Evolutionary conservation across 768 basidiomycete species (phyloP).

Genomic region (Panellus pusillus): DNA sequence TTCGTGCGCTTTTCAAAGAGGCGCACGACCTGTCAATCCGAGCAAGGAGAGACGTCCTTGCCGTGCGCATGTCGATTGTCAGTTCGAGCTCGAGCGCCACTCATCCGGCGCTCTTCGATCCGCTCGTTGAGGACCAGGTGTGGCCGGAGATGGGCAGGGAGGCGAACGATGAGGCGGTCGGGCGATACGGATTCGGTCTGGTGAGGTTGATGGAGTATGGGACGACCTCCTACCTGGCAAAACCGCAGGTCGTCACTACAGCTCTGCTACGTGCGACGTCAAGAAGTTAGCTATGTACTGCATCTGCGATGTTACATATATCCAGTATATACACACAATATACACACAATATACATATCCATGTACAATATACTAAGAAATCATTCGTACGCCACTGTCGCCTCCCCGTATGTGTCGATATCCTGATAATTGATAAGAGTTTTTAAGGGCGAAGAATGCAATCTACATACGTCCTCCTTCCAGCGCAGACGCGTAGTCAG

Average conservation of each 20-base stretch:
- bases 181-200: not conserved
- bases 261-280: slow-evolving; percentile 2
- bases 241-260: slow-evolving; percentile 2
- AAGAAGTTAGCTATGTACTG: not conserved
- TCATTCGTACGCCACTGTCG: too few relatives aligned
- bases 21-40: not conserved
- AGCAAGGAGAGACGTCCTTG: slow-evolving; percentile 1
- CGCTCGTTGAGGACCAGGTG: not conserved
- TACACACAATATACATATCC: too few relatives aligned
- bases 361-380: too few relatives aligned
- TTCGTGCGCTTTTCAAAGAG: not conserved
- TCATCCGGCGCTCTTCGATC: not conserved
- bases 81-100: not conserved
- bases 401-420: too few relatives aligned
- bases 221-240: not conserved
- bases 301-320: too few relatives aligned
- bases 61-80: slow-evolving; percentile 3
- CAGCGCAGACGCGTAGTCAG: slow-evolving; percentile 21
- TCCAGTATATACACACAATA: too few relatives aligned
- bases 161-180: not conserved
- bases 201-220: not conserved
- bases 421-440: too few relatives aligned
- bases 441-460: not conserved
- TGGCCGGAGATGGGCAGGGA: slow-evolving; percentile 8
- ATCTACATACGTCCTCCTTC: slow-evolving; percentile 16